Conservation (phyloP, 352 stramenopile species). For the Blastocystis sp. region DNA sequence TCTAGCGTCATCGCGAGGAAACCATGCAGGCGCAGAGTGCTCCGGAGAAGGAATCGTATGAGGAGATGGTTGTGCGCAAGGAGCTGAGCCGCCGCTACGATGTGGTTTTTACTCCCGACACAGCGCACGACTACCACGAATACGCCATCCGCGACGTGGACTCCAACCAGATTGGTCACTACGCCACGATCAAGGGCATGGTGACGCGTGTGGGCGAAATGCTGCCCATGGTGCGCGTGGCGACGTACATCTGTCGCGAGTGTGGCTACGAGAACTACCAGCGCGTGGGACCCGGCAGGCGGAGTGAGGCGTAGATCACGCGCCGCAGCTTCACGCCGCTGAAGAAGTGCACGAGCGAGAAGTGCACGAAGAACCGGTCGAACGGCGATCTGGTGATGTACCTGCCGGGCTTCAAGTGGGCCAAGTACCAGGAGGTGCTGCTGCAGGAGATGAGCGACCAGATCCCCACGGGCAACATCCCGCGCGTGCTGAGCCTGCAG, state of each 20-base stretch:
- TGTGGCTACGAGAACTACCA: constrained; percentile 84
- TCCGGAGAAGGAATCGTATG: not conserved
- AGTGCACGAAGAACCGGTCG: constrained; percentile 82
- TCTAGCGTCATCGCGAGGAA: constrained; percentile 28
- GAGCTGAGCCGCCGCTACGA: constrained; percentile 32
- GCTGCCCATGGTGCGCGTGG: constrained; percentile 95
- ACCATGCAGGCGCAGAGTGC: not conserved
- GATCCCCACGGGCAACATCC: constrained; percentile 96
- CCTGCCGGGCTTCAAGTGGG: constrained; percentile 95
- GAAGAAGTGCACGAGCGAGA: constrained; percentile 85
- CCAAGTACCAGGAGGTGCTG: constrained; percentile 95
- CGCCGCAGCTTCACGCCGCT: constrained; percentile 89
- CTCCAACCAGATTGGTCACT: constrained; percentile 91
- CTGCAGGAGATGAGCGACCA: constrained; percentile 95
- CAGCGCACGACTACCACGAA: not conserved
- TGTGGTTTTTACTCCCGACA: constrained; percentile 17
- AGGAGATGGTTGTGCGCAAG: not conserved
- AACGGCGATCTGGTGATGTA: constrained; percentile 87
- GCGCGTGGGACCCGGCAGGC: constrained; percentile 90
- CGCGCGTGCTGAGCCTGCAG: constrained; percentile 89
- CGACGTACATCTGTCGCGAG: constrained; percentile 90
- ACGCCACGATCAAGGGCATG: constrained; percentile 94
- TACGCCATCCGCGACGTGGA: constrained; percentile 89
- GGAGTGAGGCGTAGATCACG: constrained; percentile 78
- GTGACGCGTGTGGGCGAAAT: constrained; percentile 90